Base-by-base conservation (phyloP, 2,329 filamentous ascomycete genomes). In the Cladosporium sp. region DNA sequence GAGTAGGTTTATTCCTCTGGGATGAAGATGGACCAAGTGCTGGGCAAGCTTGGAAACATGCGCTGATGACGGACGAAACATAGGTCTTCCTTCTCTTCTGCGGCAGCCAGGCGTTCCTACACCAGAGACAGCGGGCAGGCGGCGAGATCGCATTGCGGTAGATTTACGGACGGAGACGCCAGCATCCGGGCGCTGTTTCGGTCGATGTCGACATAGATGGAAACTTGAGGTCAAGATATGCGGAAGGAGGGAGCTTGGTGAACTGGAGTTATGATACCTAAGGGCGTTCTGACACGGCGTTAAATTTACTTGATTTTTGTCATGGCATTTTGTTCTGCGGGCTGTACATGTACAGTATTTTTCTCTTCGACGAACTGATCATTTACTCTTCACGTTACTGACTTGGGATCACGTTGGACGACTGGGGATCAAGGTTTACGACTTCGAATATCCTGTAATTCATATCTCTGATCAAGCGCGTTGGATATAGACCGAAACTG, bases 1-100 rank as follows among this genome's bases (percentile, higher is more conserved):
- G 78, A 59, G 92, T 96, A 84, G 58, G 88, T 82, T 46, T 12
- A 39, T n/a, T n/a, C 15, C 13, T 4, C 11, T 19, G 11, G 25
- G 16, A 6, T 3, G 18, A 38, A 11, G 18, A 29, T 29, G 32
- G 35, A 47, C 43, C 27, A 15, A 51, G n/a, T 15, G 35, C 29
- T 22, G 29, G 19, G 35, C n/a, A 20, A 32, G 20, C 9, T 18
- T 25, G 41, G 16, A 19, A 45, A 32, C 27, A 36, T 29, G 13
- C 48, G 27, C 12, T 32, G 2, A 47, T 16, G 42, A 43, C 57
- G 22, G 22, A 4, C 5, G 6, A 33, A 16, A n/a, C 15, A 4
- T 7, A 94, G 91, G 83, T 78, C 15, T 97, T 97, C 77, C 80
- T 96, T 50, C 78, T 94, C 43, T 96, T 95, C 73, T 97, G 92